These are phyloP conservation scores for Coemansia sp. DNA, from an alignment of 192 early-diverging fungal species.

Conservation along the genomic window DNA sequence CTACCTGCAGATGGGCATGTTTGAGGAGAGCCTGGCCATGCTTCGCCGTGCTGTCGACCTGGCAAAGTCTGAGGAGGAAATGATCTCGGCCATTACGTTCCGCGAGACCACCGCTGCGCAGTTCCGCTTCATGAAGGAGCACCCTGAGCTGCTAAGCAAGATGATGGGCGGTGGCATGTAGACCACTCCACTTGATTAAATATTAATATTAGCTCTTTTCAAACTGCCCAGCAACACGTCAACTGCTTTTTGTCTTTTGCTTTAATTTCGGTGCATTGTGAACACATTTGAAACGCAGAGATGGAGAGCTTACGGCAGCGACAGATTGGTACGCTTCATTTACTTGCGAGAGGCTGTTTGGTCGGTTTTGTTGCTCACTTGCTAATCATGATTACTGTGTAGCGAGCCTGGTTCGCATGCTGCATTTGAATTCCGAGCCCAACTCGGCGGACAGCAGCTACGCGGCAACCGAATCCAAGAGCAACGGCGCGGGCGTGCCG, in stretches of 20 bases:
- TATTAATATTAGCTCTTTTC: constrained; percentile 1
- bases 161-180: constrained; percentile 47
- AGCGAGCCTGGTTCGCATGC: constrained; percentile 83
- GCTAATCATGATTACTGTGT: constrained; percentile 18
- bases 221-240: background rate
- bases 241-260: background rate
- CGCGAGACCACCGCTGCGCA: constrained; percentile 65
- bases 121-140: constrained; percentile 58
- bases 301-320: constrained; percentile 59
- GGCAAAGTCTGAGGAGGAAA: constrained; percentile 85
- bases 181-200: constrained; percentile 6
- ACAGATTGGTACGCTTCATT: constrained; percentile 59
- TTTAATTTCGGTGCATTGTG: constrained; percentile 8
- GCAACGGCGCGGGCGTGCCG: constrained; percentile 38
- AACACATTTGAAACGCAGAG: background rate
- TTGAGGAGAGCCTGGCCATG: constrained; percentile 79
- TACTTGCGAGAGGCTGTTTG: background rate
- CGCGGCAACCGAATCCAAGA: background rate
- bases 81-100: constrained; percentile 77
- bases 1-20: constrained; percentile 81
- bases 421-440: constrained; percentile 75
- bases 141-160: constrained; percentile 58
- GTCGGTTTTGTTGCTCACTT: background rate
- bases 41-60: constrained; percentile 81
- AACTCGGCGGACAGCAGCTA: constrained; percentile 36